A percentile compares a stretch with the other conserved stretches of the same genome.
Conservation (phyloP, 257 asterid species). For the Vinca minor region DNA sequence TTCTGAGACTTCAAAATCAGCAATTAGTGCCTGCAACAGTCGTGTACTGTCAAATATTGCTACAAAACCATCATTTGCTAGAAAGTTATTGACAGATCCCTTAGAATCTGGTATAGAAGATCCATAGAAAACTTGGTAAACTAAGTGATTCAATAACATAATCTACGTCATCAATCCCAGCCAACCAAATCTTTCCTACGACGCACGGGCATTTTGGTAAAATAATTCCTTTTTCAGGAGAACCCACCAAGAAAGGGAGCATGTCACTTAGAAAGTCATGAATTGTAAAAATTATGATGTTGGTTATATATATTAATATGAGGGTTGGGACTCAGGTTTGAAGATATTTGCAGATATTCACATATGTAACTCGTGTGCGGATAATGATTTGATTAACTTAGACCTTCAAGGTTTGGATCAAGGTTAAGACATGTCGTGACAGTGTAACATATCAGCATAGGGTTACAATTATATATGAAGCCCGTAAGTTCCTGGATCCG, state of each 20-base stretch:
- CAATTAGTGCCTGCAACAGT: constrained; percentile 51
- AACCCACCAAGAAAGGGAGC: no score
- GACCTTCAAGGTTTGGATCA: neutral
- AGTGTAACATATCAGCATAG: no score
- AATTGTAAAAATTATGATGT: neutral
- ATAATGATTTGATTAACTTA: neutral
- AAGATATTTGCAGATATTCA: neutral
- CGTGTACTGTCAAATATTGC: neutral
- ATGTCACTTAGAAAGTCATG: neutral
- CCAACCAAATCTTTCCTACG: neutral
- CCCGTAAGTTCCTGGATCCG: no score
- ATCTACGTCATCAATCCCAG: neutral
- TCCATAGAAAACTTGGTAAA: neutral
- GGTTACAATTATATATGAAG: no score
- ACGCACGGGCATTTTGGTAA: neutral
- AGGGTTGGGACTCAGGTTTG: neutral
- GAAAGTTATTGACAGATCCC: neutral
- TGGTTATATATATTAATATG: neutral
- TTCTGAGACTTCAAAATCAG: constrained; percentile 92
- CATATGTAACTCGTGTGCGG: neutral
- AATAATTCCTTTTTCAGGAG: no score
- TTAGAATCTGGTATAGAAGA: neutral
- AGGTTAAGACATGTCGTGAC: no score
- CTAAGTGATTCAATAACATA: neutral
- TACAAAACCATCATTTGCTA: neutral